Conservation (phyloP, 441 rosid species). For the California macrophylla region DNA sequence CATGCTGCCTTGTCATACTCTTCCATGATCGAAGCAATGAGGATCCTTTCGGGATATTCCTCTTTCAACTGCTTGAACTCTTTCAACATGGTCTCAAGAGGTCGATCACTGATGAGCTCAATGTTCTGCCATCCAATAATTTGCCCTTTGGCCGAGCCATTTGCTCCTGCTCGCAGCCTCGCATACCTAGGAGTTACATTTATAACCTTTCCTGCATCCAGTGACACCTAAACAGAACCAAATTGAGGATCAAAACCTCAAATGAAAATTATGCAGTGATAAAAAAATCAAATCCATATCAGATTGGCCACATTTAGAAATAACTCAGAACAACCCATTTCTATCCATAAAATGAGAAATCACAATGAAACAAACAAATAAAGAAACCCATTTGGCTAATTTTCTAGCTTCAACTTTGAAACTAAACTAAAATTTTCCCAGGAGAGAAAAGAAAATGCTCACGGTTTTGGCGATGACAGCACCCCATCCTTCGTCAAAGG, state of each 20-base stretch:
- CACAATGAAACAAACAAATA: background rate
- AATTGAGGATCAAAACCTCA: constrained; percentile 19
- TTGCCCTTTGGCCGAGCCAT: constrained; percentile 69
- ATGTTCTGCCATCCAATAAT: constrained; percentile 95
- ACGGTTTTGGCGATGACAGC: constrained; percentile 95
- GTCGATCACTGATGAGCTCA: constrained; percentile 88
- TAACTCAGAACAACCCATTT: background rate
- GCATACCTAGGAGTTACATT: constrained; percentile 93
- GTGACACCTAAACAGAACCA: constrained; percentile 48
- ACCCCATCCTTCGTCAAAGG: constrained; percentile 98
- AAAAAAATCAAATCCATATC: background rate
- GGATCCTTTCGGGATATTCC: constrained; percentile 82
- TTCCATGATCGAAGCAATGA: constrained; percentile 92
- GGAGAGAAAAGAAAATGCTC: constrained; percentile 17
- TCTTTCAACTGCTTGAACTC: constrained; percentile 68
- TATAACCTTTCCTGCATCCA: constrained; percentile 77
- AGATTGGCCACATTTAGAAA: background rate
- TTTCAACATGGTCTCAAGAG: constrained; percentile 80
- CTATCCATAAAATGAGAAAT: background rate
- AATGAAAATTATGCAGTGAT: background rate
- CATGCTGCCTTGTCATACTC: constrained; percentile 76
- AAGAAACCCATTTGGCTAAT: background rate
- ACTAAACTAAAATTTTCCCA: background rate
- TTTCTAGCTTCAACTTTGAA: background rate
- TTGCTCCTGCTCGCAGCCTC: constrained; percentile 48